Evolutionary conservation across 768 basidiomycete genomes (phyloP).

Genomic region (Gelatoporia subvermispora): DNA sequence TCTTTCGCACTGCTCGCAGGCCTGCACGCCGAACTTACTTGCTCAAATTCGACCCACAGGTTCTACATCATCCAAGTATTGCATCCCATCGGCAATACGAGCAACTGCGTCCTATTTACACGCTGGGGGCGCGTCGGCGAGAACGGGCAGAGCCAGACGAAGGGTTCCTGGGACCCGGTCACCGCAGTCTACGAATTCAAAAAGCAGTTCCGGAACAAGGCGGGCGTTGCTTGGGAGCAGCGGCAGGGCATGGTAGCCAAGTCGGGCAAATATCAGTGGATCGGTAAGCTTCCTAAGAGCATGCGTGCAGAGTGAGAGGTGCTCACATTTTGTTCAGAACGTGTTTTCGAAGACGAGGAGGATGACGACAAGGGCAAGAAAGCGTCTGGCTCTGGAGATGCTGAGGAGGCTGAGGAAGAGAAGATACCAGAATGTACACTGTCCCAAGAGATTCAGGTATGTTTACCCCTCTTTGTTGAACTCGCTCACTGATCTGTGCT

Average conservation of each 20-base stretch:
- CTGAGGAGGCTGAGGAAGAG: slow-evolving; percentile 28
- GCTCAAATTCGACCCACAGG: slow-evolving; percentile 20
- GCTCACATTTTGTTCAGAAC: slow-evolving; percentile 30
- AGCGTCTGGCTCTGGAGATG: not conserved
- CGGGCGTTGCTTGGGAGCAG: slow-evolving; percentile 44
- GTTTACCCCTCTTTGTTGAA: not conserved
- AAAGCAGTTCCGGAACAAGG: slow-evolving; percentile 55
- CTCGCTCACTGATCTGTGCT: not conserved
- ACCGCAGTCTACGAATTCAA: slow-evolving; percentile 49
- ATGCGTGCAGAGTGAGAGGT: not conserved
- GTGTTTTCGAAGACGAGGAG: slow-evolving; percentile 48
- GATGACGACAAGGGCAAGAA: slow-evolving; percentile 31
- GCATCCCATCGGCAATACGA: slow-evolving; percentile 39
- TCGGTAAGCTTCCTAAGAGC: slow-evolving; percentile 35
- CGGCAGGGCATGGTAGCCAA: slow-evolving; percentile 47
- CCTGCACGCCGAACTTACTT: not conserved
- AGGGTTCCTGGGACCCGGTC: slow-evolving; percentile 44
- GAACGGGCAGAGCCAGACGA: slow-evolving; percentile 42
- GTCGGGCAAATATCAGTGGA: slow-evolving; percentile 57
- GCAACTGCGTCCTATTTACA: slow-evolving; percentile 38
- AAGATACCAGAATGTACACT: slow-evolving; percentile 44
- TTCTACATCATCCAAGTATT: slow-evolving; percentile 58
- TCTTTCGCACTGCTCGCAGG: not conserved
- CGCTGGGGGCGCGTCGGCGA: slow-evolving; percentile 65
- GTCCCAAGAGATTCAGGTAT: slow-evolving; percentile 40